These are phyloP conservation scores for Gloeophyllum trabeum DNA, from an alignment of 768 basidiomycete species.

Conservation along the genomic window DNA sequence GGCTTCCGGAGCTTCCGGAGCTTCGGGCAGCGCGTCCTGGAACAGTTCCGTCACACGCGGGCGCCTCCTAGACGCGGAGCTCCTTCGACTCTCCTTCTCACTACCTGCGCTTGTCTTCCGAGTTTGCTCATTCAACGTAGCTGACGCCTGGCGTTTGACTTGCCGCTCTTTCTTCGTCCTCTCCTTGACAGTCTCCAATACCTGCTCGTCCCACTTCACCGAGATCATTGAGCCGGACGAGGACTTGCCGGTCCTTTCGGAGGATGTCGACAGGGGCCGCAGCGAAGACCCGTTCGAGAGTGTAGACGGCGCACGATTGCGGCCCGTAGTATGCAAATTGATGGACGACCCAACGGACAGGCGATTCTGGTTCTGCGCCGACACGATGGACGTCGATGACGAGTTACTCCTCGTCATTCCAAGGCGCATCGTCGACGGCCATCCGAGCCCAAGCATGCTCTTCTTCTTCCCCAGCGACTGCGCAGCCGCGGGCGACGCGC, in stretches of 20 bases:
- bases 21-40: conserved; percentile 23
- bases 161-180: conserved; percentile 26
- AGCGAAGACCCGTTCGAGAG: conserved; percentile 10
- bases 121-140: conserved; percentile 20
- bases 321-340: not conserved
- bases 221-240: conserved; percentile 21
- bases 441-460: conserved; percentile 49
- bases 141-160: conserved; percentile 17
- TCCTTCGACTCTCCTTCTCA: conserved; percentile 31
- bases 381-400: conserved; percentile 18
- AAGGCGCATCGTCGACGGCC: conserved; percentile 41
- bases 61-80: conserved; percentile 39
- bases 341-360: conserved; percentile 25
- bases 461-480: conserved; percentile 22
- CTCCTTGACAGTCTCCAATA: conserved; percentile 37
- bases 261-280: conserved; percentile 30
- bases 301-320: not conserved
- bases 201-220: conserved; percentile 36
- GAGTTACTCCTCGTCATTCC: conserved; percentile 2
- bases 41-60: conserved; percentile 51
- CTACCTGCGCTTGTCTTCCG: conserved; percentile 11
- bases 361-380: conserved; percentile 9
- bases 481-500: conserved; percentile 9
- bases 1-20: not conserved
- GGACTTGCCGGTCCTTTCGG: not conserved